Evolutionary conservation across 768 basidiomycete genomes (phyloP).

Genomic region (Russula brevipes): DNA sequence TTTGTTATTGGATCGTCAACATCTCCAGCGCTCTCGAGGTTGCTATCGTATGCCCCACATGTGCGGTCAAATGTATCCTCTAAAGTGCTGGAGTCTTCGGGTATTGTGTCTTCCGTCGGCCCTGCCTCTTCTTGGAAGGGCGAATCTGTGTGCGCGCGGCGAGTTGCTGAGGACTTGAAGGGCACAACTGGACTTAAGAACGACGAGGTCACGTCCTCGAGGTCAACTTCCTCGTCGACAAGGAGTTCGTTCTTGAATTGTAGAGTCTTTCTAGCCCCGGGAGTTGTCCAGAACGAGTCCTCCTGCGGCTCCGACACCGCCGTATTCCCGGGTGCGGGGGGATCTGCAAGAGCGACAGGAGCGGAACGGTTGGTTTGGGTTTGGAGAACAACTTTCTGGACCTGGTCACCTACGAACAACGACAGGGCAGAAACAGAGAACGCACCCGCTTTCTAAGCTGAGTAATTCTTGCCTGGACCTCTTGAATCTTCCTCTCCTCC

Average conservation of each 20-base stretch:
- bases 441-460: constrained; percentile 40
- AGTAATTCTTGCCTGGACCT: constrained; percentile 39
- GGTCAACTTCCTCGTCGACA: constrained; percentile 57
- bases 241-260: constrained; percentile 60
- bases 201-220: constrained; percentile 37
- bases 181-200: constrained; percentile 42
- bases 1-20: not conserved
- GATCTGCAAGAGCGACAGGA: constrained; percentile 24
- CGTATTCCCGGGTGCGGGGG: constrained; percentile 24
- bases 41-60: not conserved
- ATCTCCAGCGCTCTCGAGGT: not conserved
- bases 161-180: constrained; percentile 3
- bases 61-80: constrained; percentile 20
- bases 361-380: constrained; percentile 26
- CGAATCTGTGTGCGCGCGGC: not conserved
- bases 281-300: constrained; percentile 61
- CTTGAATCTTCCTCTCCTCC: constrained; percentile 41
- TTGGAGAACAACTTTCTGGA: constrained; percentile 32
- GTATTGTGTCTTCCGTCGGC: not conserved
- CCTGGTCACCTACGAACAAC: not conserved
- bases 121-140: not conserved
- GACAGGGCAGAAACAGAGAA: not conserved
- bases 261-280: constrained; percentile 51
- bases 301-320: constrained; percentile 38
- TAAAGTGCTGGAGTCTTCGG: constrained; percentile 9